phyloP scores from a whole-genome alignment of 2,329 filamentous ascomycete genomes.

The Penicillium sp. region DNA sequence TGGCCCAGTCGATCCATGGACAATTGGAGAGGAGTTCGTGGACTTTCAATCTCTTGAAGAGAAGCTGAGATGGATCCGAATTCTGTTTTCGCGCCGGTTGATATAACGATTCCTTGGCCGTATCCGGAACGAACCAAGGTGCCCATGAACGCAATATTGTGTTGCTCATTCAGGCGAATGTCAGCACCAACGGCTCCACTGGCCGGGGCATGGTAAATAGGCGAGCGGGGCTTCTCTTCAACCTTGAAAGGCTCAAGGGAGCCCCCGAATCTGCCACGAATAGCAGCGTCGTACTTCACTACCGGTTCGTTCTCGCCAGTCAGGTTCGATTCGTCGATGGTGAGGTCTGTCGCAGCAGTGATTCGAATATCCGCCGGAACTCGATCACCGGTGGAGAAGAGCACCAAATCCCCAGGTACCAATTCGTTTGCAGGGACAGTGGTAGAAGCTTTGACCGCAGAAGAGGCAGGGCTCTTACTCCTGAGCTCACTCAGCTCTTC shows the following conservation, averaged over 20 bases:
- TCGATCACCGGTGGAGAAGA: slow-evolving; percentile 92
- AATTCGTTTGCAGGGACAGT: slow-evolving; percentile 83
- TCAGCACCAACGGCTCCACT: slow-evolving; percentile 57
- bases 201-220: slow-evolving; percentile 55
- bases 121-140: slow-evolving; percentile 92
- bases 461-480: slow-evolving; percentile 46
- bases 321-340: slow-evolving; percentile 93
- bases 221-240: slow-evolving; percentile 45
- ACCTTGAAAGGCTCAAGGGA: slow-evolving; percentile 31
- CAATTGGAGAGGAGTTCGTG: slow-evolving; percentile 83
- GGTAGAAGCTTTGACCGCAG: slow-evolving; percentile 66
- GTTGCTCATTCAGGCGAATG: slow-evolving; percentile 64
- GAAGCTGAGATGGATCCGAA: slow-evolving; percentile 95
- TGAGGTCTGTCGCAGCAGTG: slow-evolving; percentile 79
- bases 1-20: slow-evolving; percentile 98
- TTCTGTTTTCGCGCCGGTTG: slow-evolving; percentile 86
- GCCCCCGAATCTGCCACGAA: slow-evolving; percentile 35
- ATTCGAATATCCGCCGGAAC: slow-evolving; percentile 95
- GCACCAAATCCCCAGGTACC: slow-evolving; percentile 84
- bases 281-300: slow-evolving; percentile 63
- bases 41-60: slow-evolving; percentile 89
- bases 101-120: slow-evolving; percentile 94
- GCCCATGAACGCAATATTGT: slow-evolving; percentile 97
- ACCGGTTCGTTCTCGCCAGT: slow-evolving; percentile 96
- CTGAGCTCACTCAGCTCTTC: slow-evolving; percentile 47